These are phyloP conservation scores for Globisporangium okanoganense DNA, from an alignment of 352 stramenopile species.

Conservation along the genomic window DNA sequence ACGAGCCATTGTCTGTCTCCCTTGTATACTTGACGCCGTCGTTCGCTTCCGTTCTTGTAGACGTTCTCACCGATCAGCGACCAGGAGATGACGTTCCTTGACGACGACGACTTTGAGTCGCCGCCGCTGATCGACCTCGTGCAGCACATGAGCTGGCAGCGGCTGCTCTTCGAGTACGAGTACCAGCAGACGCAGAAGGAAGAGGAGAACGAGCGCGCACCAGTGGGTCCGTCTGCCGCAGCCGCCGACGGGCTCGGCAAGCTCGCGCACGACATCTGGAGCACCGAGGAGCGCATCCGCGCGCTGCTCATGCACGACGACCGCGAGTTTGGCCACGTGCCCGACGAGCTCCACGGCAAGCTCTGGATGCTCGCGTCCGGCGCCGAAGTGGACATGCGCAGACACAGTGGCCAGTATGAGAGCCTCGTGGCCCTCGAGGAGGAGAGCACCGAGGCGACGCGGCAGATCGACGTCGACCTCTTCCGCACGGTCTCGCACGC, in stretches of 20 bases:
- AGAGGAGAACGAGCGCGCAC: conserved; percentile 26
- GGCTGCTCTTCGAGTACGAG: conserved; percentile 63
- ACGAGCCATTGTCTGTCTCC: no score
- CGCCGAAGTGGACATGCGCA: conserved; percentile 59
- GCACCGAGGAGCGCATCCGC: conserved; percentile 77
- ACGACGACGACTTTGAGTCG: conserved; percentile 40
- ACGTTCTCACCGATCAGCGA: conserved; percentile 44
- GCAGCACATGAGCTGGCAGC: conserved; percentile 59
- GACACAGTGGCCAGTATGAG: conserved; percentile 53
- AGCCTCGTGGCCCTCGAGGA: conserved; percentile 42
- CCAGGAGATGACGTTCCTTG: conserved; percentile 33
- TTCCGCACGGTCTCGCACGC: conserved; percentile 62
- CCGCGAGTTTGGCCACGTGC: conserved; percentile 43
- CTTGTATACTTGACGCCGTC: no score
- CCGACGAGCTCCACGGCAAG: conserved; percentile 67
- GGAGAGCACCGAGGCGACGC: conserved; percentile 63
- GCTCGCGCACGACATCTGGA: conserved; percentile 74
- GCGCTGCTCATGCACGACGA: conserved; percentile 64
- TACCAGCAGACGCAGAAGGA: conserved; percentile 56
- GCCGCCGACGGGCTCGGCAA: conserved; percentile 50
- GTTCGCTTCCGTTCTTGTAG: conserved; percentile 18
- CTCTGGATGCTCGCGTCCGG: conserved; percentile 81
- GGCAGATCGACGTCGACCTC: conserved; percentile 85
- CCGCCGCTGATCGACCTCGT: conserved; percentile 40
- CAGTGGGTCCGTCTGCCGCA: conserved; percentile 21